Evolutionary conservation across 768 basidiomycete species (phyloP), one percentile per base, ranked within the genome.

Genomic region (Termitomyces sp.): DNA sequence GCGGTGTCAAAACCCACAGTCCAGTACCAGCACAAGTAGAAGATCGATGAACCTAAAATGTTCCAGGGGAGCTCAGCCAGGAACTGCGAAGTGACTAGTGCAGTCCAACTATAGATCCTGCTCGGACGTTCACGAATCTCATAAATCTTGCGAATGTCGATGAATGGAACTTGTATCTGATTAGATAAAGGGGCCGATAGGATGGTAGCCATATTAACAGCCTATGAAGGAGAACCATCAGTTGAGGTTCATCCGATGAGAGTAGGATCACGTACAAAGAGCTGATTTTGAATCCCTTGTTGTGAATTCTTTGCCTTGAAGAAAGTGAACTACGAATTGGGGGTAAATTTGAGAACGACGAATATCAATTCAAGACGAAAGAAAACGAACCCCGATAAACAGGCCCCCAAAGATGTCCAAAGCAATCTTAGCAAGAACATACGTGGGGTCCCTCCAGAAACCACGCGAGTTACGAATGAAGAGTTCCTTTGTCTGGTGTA

Each of bases 11-110:
- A 83, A 1, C 83, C 85, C 22, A 87, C 82, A 1, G 85, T 84
- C 82, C 83, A 88, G 65, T 78, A 89, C 86, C 86, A 89, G 64
- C 81, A 85, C 19, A 84, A 63, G 73, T 82, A 89, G 73, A 82
- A 84, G 5, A 88, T 45, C 0, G 77, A 72, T 0, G 84, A 80
- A 24, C 81, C 81, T 1, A 83, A 14, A 17, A 86, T 79, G 58
- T 86, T 85, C 81, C 83, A 86, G 0, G 85, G 85, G 2, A 86
- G 58, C 58, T 87, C 85, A 7, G 77, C 75, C 3, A 82, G 56
- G 55, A 85, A 72, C 55, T 82, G 81, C 0, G 82, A 71, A 0
- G 82, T 79, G 12, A 81, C 62, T 30, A 84, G 68, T 0, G 83
- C 82, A 0, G 78, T 71, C 87, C 86, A 88, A 47, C 75, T 74